phyloP scores from a whole-genome alignment of 2,329 filamentous ascomycete genomes.

The Grosmannia clavigera region DNA sequence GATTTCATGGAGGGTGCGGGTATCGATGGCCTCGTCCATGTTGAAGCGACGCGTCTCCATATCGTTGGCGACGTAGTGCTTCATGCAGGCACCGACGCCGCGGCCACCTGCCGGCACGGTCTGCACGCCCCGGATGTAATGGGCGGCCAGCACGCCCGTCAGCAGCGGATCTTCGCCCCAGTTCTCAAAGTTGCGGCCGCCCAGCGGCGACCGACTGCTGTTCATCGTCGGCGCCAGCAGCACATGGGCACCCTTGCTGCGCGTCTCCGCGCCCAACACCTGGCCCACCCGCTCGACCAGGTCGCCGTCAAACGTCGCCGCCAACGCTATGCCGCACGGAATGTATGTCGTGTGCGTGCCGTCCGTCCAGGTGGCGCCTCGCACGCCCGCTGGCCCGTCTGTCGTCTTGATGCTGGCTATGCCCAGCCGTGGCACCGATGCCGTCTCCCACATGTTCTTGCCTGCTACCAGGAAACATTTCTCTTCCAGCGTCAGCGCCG shows the following conservation, averaged over 20 bases:
- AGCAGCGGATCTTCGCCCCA: constrained; percentile 24
- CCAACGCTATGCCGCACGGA: constrained; percentile 15
- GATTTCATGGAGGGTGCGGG: constrained; percentile 24
- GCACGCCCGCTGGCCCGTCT: constrained; percentile 8
- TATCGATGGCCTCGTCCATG: no score
- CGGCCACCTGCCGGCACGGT: no score
- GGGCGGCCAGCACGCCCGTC: constrained; percentile 19
- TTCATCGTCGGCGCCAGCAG: constrained; percentile 38
- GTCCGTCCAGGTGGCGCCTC: constrained; percentile 1
- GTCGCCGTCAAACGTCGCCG: no score
- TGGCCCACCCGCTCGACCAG: no score
- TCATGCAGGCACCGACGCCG: constrained; percentile 21
- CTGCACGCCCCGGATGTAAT: no score
- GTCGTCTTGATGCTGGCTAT: constrained; percentile 20
- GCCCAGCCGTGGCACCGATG: constrained; percentile 15
- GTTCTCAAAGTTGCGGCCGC: constrained; percentile 25
- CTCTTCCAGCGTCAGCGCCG: background rate
- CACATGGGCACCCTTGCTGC: no score
- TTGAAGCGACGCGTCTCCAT: constrained; percentile 18
- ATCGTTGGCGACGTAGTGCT: constrained; percentile 29
- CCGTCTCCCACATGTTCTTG: constrained; percentile 19
- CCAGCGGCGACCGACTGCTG: constrained; percentile 25
- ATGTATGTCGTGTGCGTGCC: constrained; percentile 29
- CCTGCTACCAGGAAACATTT: constrained; percentile 13
- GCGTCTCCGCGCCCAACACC: no score